Percentiles rank a stretch among this genome's conserved stretches.
Evolutionary conservation across 176 grass and related monocot genomes (phyloP).

Genomic region (Oryza glumipatula): DNA sequence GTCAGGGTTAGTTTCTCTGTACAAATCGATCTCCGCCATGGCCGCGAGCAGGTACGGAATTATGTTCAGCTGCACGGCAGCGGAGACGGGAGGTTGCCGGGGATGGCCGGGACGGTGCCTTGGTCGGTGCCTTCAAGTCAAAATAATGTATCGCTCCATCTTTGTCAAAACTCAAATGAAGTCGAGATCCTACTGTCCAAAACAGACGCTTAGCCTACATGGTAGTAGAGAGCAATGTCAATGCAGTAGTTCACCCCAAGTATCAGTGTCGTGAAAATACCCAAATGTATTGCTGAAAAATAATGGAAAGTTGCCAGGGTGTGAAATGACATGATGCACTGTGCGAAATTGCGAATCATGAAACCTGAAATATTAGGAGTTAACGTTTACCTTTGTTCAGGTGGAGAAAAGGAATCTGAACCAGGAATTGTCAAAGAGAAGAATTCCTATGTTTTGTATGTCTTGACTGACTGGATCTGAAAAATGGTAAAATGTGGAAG

Average conservation of each 20-base stretch:
- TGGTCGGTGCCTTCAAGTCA: not conserved
- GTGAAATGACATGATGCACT: too few relatives aligned
- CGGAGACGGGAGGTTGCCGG: not conserved
- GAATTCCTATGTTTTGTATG: slow-evolving; percentile 18
- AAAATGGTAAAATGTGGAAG: slow-evolving; percentile 8
- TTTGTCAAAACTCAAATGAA: slow-evolving; percentile 38
- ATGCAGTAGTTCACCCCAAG: not conserved
- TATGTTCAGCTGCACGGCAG: slow-evolving; percentile 15
- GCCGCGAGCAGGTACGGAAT: not conserved
- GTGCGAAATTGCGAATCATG: too few relatives aligned
- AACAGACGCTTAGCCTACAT: slow-evolving; percentile 37
- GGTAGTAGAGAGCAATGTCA: slow-evolving; percentile 16
- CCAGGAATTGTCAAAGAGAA: slow-evolving; percentile 37
- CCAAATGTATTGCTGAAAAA: not conserved
- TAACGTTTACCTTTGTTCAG: slow-evolving; percentile 44
- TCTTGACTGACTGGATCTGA: slow-evolving; percentile 31
- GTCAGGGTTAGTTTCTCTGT: slow-evolving; percentile 33
- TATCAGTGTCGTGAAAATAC: not conserved
- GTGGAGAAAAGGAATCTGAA: slow-evolving; percentile 3
- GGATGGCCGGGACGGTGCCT: not conserved
- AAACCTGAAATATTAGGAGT: not conserved
- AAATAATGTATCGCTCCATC: slow-evolving; percentile 41
- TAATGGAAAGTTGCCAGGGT: not conserved
- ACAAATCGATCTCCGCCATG: slow-evolving; percentile 26
- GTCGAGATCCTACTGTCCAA: slow-evolving; percentile 36